These are phyloP conservation scores for Wakefieldia striispora DNA, from an alignment of 768 basidiomycete genomes.

Conservation along the genomic window DNA sequence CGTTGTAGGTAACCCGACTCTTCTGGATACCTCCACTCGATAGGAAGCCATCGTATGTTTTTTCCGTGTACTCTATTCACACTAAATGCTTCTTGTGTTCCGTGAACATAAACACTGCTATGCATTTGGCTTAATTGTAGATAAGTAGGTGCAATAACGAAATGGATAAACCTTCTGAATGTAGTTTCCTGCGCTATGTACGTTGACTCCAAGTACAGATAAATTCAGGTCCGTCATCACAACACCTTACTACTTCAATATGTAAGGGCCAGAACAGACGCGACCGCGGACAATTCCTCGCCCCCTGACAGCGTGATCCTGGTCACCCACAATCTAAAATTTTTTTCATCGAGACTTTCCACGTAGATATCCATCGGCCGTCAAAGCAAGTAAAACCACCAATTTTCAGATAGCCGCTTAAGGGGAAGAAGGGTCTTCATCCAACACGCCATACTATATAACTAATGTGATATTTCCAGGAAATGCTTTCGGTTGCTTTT, in stretches of 20 bases:
- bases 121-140: slow-evolving; percentile 28
- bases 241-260: background rate
- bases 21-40: background rate
- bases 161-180: slow-evolving; percentile 13
- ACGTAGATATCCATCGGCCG: too few relatives aligned
- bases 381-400: too few relatives aligned
- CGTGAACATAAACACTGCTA: slow-evolving; percentile 14
- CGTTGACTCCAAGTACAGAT: slow-evolving; percentile 17
- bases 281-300: background rate
- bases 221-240: slow-evolving; percentile 26
- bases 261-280: background rate
- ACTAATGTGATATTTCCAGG: too few relatives aligned
- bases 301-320: background rate
- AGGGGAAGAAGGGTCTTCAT: too few relatives aligned
- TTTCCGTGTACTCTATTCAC: slow-evolving; percentile 16
- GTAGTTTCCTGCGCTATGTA: slow-evolving; percentile 9
- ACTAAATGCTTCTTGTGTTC: slow-evolving; percentile 10
- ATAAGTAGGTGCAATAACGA: slow-evolving; percentile 11
- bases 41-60: background rate
- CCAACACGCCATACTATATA: too few relatives aligned
- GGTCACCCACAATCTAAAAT: background rate
- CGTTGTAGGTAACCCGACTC: background rate
- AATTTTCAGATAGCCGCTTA: too few relatives aligned
- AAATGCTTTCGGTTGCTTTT: background rate
- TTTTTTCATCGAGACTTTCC: too few relatives aligned